Evolutionary conservation across 164 flowering plant genomes (phyloP).

Genomic region (Liquidambar formosana): DNA sequence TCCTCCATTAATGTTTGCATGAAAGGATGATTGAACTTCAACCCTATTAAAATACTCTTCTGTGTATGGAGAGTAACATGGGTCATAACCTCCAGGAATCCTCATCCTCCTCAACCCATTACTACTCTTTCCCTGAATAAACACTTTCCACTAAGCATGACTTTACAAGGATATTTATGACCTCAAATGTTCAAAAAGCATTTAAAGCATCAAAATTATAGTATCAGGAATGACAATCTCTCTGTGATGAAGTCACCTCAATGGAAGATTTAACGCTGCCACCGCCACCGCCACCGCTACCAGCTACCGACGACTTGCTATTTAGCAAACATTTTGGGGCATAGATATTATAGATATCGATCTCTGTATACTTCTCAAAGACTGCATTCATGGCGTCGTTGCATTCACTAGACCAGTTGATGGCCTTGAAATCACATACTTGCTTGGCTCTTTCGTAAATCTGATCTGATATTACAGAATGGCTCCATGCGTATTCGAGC

Average conservation of each 20-base stretch:
- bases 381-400: conserved; percentile 30
- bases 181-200: no score
- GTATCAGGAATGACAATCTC: no score
- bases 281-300: neutral
- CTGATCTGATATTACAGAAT: conserved; percentile 59
- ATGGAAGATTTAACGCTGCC: conserved; percentile 1
- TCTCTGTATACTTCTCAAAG: conserved; percentile 38
- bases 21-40: conserved; percentile 58
- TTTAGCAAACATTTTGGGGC: conserved; percentile 50
- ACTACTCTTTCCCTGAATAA: conserved; percentile 19
- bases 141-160: neutral
- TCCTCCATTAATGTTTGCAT: conserved; percentile 29
- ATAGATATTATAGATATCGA: conserved; percentile 70
- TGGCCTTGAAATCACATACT: conserved; percentile 50
- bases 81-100: conserved; percentile 61
- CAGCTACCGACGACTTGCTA: conserved; percentile 18
- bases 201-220: no score
- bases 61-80: conserved; percentile 48
- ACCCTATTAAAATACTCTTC: conserved; percentile 53
- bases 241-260: conserved; percentile 1
- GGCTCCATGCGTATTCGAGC: conserved; percentile 77
- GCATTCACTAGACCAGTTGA: conserved; percentile 42
- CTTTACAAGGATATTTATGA: no score
- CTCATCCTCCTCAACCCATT: conserved; percentile 35
- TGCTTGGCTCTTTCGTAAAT: conserved; percentile 29